Conservation (phyloP, 176 grass and related monocot genomes). For the Zoysia japonica region DNA sequence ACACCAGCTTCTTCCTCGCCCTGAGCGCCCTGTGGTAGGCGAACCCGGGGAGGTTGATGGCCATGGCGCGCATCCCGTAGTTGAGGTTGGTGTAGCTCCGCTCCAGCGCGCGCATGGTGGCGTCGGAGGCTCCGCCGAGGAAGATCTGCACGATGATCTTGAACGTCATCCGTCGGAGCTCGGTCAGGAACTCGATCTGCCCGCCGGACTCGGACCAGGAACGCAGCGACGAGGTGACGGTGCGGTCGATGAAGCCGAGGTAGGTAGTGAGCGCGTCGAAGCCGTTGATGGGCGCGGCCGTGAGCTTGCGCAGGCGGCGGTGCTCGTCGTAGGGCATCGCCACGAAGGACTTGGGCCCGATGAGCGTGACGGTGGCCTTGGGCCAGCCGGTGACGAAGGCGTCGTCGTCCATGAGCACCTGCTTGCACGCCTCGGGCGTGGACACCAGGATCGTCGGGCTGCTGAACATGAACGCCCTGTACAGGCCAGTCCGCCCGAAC, state of each 20-base stretch:
- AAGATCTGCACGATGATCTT: constrained; percentile 88
- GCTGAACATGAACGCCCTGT: constrained; percentile 94
- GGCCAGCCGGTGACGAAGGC: constrained; percentile 74
- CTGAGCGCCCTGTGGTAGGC: constrained; percentile 68
- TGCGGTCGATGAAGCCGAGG: constrained; percentile 69
- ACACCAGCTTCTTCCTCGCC: constrained; percentile 60
- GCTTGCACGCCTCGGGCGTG: constrained; percentile 64
- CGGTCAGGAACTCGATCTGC: constrained; percentile 61
- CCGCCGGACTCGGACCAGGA: constrained; percentile 31
- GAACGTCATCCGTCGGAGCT: constrained; percentile 69
- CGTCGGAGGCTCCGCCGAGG: constrained; percentile 51
- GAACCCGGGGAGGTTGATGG: constrained; percentile 86
- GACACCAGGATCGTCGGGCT: constrained; percentile 66
- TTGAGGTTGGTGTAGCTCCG: constrained; percentile 84
- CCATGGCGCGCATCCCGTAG: constrained; percentile 87
- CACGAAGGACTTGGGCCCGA: constrained; percentile 81
- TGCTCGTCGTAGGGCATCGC: constrained; percentile 73
- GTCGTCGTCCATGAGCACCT: constrained; percentile 86
- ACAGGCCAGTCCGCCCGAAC: constrained; percentile 63
- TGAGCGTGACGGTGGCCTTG: constrained; percentile 63
- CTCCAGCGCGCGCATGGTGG: constrained; percentile 53
- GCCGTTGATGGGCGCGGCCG: constrained; percentile 73
- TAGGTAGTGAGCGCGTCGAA: constrained; percentile 81
- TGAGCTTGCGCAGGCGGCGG: constrained; percentile 67
- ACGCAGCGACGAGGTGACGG: constrained; percentile 51